Conservation (phyloP, 2,329 filamentous ascomycete species). For the Diplodia intermedia region DNA sequence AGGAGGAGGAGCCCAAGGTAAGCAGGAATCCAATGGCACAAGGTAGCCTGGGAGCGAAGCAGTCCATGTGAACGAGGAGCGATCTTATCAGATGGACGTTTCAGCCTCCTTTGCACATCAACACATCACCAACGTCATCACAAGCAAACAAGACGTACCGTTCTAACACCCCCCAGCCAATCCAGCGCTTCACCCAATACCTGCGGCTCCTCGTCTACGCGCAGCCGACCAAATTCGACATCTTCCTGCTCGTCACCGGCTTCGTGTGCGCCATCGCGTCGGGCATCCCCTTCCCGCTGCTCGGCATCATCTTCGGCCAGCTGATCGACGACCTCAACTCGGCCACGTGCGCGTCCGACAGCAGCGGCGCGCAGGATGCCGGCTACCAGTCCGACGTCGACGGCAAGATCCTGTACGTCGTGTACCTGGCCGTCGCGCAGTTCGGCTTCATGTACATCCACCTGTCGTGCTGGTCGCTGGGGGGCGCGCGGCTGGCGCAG, state of each 20-base stretch:
- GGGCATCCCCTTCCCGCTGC: constrained; percentile 68
- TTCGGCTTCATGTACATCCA: constrained; percentile 71
- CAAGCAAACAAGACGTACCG: background rate
- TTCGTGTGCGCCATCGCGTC: constrained; percentile 60
- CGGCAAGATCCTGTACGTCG: constrained; percentile 64
- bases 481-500: constrained; percentile 68
- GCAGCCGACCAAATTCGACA: constrained; percentile 1
- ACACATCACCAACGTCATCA: background rate
- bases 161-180: background rate
- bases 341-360: constrained; percentile 57
- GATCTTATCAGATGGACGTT: background rate
- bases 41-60: too few relatives aligned
- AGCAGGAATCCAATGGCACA: background rate
- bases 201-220: constrained; percentile 15
- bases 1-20: constrained; percentile 9
- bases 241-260: constrained; percentile 41
- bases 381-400: constrained; percentile 57
- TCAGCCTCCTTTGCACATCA: background rate
- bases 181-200: constrained; percentile 43
- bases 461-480: constrained; percentile 68
- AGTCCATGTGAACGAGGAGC: background rate
- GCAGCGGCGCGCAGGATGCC: constrained; percentile 40
- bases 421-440: constrained; percentile 69
- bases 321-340: constrained; percentile 67
- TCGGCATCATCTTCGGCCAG: constrained; percentile 69